Percentiles rank a stretch among this genome's conserved stretches.
Conservation (phyloP, 352 stramenopile species). For the Pythium aquatile region DNA sequence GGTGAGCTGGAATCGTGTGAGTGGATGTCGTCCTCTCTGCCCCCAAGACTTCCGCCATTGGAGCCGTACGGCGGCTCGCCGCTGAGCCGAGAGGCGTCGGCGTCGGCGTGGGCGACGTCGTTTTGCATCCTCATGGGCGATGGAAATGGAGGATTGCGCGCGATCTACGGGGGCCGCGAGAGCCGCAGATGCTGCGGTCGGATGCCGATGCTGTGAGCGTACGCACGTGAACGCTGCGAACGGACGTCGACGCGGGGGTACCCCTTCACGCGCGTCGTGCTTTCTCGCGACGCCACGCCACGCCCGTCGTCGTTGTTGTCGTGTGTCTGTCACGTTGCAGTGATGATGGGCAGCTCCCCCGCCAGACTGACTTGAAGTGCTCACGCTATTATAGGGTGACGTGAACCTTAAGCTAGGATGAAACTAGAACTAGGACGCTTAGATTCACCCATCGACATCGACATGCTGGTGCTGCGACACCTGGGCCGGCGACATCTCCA, state of each 20-base stretch:
- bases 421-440: not conserved
- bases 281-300: not conserved
- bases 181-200: not conserved
- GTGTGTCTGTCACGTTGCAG: constrained; percentile 4
- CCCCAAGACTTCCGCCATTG: not conserved
- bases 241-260: not conserved
- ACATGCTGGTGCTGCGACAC: not conserved
- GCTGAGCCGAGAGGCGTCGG: not conserved
- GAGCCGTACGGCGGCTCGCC: not conserved
- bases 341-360: constrained; percentile 6
- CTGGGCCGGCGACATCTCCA: not conserved
- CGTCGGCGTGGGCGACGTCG: not conserved
- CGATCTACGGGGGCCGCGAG: not conserved
- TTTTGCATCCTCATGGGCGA: not conserved
- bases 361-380: constrained; percentile 4
- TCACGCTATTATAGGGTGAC: not conserved
- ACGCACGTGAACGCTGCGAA: constrained; percentile 1
- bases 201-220: not conserved
- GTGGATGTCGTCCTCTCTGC: constrained; percentile 4
- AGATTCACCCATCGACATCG: constrained; percentile 1
- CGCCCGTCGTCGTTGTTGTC: not conserved
- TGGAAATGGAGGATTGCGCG: constrained; percentile 1
- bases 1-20: constrained; percentile 1
- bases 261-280: not conserved
- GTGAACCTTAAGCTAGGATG: not conserved